phyloP scores from a whole-genome alignment of 2,329 filamentous ascomycete genomes.

The Cercospora nicotianae region DNA sequence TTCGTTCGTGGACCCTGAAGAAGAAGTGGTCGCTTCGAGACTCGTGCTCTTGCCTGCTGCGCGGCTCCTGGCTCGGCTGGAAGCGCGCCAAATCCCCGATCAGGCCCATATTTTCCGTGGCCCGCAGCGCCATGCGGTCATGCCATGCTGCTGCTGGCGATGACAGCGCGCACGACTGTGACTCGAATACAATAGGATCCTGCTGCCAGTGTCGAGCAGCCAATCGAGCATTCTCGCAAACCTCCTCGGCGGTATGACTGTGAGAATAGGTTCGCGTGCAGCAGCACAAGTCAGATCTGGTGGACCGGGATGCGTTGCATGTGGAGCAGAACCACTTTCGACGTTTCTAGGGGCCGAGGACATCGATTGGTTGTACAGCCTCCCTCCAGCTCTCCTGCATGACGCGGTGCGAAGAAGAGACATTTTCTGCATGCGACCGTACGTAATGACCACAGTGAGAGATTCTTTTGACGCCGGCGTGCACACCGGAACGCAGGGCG shows the following conservation, averaged over 20 bases:
- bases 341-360: neutral
- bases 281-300: slow-evolving; percentile 8
- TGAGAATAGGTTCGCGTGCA: neutral
- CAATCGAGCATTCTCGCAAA: neutral
- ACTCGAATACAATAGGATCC: neutral
- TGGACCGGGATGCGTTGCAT: slow-evolving; percentile 4
- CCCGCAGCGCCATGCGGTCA: neutral
- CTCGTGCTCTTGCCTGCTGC: neutral
- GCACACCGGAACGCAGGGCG: neutral
- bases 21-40: neutral
- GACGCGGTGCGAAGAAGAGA: neutral
- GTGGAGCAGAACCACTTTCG: neutral
- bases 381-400: neutral
- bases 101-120: neutral
- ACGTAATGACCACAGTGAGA: neutral
- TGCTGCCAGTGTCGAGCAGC: neutral
- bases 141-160: neutral
- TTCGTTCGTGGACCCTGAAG: neutral
- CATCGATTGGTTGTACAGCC: neutral
- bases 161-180: neutral
- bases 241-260: neutral
- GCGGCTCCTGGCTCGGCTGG: neutral
- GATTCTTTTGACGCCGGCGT: neutral
- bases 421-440: neutral
- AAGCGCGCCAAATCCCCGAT: slow-evolving; percentile 1